These are phyloP conservation scores for Syncephalis plumigaleata DNA, from an alignment of 371 early-diverging fungal genomes.

Conservation along the genomic window DNA sequence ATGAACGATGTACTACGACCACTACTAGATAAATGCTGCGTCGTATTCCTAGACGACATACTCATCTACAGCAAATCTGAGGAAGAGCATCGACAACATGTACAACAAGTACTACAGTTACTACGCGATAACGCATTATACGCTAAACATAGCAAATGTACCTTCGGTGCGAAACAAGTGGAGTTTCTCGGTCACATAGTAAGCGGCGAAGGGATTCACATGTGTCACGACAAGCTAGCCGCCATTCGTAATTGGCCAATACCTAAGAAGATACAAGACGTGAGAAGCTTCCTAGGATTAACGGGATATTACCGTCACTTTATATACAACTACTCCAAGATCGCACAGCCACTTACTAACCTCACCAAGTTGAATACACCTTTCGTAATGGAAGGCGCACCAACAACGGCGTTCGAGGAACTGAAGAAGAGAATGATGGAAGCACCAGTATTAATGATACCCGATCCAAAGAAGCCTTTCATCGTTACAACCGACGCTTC, in stretches of 20 bases:
- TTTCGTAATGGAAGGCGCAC: slow-evolving; percentile 7
- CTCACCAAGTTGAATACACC: slow-evolving; percentile 11
- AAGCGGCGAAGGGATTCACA: background rate
- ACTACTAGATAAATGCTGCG: slow-evolving; percentile 4
- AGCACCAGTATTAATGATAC: slow-evolving; percentile 9
- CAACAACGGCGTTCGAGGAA: slow-evolving; percentile 12
- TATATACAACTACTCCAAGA: slow-evolving; percentile 11
- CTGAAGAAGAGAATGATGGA: slow-evolving; percentile 6
- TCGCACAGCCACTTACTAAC: slow-evolving; percentile 20
- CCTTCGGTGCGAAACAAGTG: background rate
- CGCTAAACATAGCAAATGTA: background rate
- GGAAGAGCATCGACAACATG: slow-evolving; percentile 1
- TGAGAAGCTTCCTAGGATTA: slow-evolving; percentile 17
- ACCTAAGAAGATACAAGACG: slow-evolving; percentile 14
- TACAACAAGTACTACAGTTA: background rate
- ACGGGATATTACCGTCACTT: slow-evolving; percentile 16
- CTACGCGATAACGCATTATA: background rate
- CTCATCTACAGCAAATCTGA: background rate
- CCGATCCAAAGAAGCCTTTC: slow-evolving; percentile 11
- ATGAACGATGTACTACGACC: slow-evolving; percentile 16
- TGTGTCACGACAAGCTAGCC: slow-evolving; percentile 9
- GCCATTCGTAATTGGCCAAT: slow-evolving; percentile 1
- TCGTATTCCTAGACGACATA: slow-evolving; percentile 20
- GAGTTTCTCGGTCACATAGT: slow-evolving; percentile 1
- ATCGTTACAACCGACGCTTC: slow-evolving; percentile 13